Percentiles rank a stretch among this genome's conserved stretches.
These are phyloP conservation scores for Fusarium newnesense DNA, from an alignment of 2,329 filamentous ascomycete species.

Conservation along the genomic window DNA sequence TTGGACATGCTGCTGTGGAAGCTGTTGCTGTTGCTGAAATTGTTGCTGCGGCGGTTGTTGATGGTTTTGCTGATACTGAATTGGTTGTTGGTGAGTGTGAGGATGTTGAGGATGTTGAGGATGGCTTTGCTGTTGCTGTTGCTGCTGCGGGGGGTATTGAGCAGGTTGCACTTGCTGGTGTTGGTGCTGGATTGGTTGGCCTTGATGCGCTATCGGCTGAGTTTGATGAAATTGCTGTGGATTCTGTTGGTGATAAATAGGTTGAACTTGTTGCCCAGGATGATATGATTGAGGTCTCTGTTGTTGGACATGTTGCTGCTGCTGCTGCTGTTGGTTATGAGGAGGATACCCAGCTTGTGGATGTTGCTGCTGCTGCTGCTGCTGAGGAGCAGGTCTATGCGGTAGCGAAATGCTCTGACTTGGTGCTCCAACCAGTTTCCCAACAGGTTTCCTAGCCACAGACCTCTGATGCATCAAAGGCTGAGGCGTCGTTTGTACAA, in stretches of 20 bases:
- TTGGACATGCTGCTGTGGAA: neutral
- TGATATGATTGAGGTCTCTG: slow-evolving; percentile 15
- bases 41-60: neutral
- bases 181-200: neutral
- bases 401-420: slow-evolving; percentile 14
- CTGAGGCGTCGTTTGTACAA: slow-evolving; percentile 7
- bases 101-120: neutral
- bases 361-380: slow-evolving; percentile 4
- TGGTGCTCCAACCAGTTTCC: neutral
- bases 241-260: neutral
- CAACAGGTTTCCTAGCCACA: slow-evolving; percentile 25
- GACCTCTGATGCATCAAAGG: slow-evolving; percentile 27
- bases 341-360: neutral
- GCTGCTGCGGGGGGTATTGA: slow-evolving; percentile 10
- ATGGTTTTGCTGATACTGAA: neutral
- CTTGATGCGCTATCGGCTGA: neutral
- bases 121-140: neutral
- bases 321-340: slow-evolving; percentile 20
- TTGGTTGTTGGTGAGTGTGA: neutral
- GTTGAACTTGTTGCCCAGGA: slow-evolving; percentile 7
- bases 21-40: slow-evolving; percentile 5
- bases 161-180: neutral
- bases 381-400: slow-evolving; percentile 11
- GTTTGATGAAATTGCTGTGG: neutral
- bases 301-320: slow-evolving; percentile 12